phyloP scores from a whole-genome alignment of 306 rosid species.

The Cucurbita moschata region DNA sequence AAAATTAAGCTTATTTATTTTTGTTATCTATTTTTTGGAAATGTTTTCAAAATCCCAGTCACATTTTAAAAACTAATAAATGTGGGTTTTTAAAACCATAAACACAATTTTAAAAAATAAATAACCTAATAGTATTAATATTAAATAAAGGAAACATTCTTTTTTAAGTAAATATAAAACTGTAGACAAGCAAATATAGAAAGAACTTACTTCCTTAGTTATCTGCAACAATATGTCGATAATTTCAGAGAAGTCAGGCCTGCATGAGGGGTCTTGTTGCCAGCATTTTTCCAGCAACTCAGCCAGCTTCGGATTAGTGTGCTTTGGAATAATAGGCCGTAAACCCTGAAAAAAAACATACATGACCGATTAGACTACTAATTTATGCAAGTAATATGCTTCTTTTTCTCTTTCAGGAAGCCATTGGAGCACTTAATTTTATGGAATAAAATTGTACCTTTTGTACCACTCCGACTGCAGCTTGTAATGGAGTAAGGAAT shows the following conservation, averaged over 20 bases:
- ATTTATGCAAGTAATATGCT: background rate
- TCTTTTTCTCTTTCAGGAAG: background rate
- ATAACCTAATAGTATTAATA: no score
- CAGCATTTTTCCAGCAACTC: constrained; percentile 79
- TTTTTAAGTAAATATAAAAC: background rate
- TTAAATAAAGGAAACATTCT: no score
- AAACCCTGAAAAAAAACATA: constrained; percentile 39
- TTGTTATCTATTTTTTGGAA: no score
- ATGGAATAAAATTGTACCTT: constrained; percentile 37
- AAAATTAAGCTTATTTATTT: no score
- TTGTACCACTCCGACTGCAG: constrained; percentile 94
- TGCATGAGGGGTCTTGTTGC: constrained; percentile 69
- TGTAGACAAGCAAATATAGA: background rate
- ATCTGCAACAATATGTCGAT: constrained; percentile 52
- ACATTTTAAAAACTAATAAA: no score
- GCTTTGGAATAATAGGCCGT: constrained; percentile 78
- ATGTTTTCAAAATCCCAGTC: no score
- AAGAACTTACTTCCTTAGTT: constrained; percentile 47
- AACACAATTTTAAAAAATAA: no score
- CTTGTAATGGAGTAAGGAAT: constrained; percentile 84
- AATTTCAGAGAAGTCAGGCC: constrained; percentile 79
- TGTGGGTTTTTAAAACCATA: no score
- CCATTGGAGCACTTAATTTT: background rate
- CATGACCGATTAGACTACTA: background rate
- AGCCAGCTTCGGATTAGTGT: constrained; percentile 61